These are phyloP conservation scores for Crucihimalaya himalaica DNA, from an alignment of 345 rosid species.

Conservation along the genomic window DNA sequence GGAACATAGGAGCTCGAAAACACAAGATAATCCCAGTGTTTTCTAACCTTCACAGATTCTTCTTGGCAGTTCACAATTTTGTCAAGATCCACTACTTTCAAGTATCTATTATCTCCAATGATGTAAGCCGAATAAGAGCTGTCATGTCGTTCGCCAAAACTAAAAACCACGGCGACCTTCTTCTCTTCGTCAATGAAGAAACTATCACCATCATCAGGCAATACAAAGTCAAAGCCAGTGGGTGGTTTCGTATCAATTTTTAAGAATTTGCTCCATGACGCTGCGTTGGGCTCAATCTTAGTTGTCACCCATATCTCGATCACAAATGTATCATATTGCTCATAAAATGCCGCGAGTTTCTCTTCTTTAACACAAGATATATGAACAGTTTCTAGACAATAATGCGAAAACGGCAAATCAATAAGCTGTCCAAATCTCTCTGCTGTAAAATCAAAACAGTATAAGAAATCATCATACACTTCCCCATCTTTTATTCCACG, in stretches of 20 bases:
- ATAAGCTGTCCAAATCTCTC: too few species aligned
- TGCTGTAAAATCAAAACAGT: too few species aligned
- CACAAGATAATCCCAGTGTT: not conserved
- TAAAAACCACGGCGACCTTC: not conserved
- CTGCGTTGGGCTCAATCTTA: not conserved
- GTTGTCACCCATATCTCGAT: not conserved
- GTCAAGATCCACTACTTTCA: not conserved
- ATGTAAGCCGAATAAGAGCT: not conserved
- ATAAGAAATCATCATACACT: too few species aligned
- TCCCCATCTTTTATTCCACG: too few species aligned
- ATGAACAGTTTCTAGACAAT: too few species aligned
- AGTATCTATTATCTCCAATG: not conserved
- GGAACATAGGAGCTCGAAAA: not conserved
- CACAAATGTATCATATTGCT: not conserved
- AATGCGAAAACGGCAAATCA: too few species aligned
- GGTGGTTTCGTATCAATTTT: not conserved
- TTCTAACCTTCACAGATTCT: not conserved
- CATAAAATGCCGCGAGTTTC: not conserved
- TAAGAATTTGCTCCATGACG: not conserved
- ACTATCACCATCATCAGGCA: not conserved
- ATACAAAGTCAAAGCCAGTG: not conserved
- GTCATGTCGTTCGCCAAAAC: not conserved
- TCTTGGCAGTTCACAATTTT: not conserved
- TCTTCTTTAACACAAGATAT: not conserved
- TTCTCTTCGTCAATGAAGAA: not conserved